Evolutionary conservation across 78 protist species (phyloP).

Genomic region (Dictyostelium discoideum): DNA sequence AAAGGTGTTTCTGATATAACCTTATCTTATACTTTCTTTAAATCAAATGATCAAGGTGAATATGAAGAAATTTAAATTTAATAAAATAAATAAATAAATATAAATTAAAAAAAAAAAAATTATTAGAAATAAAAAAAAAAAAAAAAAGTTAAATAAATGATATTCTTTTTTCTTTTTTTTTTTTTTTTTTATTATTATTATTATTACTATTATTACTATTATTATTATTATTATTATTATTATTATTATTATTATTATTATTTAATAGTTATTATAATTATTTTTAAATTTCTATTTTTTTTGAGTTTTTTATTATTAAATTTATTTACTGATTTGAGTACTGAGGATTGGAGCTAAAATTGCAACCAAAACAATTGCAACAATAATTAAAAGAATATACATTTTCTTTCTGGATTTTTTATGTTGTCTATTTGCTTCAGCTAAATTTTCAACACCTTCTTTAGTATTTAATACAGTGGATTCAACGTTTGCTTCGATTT

Average conservation of each 20-base stretch:
- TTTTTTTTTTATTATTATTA: no score
- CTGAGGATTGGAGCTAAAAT: constrained; percentile 52
- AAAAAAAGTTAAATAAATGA: constrained; percentile 1
- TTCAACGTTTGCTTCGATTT: constrained; percentile 86
- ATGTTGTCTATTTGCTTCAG: constrained; percentile 79
- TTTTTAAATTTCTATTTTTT: not conserved
- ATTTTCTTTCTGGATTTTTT: constrained; percentile 77
- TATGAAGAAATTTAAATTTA: constrained; percentile 76
- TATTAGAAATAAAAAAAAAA: not conserved
- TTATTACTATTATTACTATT: no score
- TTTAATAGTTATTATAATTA: not conserved
- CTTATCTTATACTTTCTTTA: constrained; percentile 90
- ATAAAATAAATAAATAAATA: not conserved
- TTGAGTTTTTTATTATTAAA: not conserved
- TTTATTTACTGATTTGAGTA: not conserved
- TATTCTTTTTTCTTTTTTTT: not conserved
- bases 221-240: no score
- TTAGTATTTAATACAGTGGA: constrained; percentile 78
- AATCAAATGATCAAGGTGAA: constrained; percentile 83
- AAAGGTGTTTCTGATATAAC: constrained; percentile 64
- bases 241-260: no score
- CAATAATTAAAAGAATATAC: constrained; percentile 43
- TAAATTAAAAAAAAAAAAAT: not conserved
- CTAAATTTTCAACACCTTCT: constrained; percentile 86
- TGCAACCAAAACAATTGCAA: constrained; percentile 51